Conservation (phyloP, 139 green algal genomes). For the Picochlorum sp. region DNA sequence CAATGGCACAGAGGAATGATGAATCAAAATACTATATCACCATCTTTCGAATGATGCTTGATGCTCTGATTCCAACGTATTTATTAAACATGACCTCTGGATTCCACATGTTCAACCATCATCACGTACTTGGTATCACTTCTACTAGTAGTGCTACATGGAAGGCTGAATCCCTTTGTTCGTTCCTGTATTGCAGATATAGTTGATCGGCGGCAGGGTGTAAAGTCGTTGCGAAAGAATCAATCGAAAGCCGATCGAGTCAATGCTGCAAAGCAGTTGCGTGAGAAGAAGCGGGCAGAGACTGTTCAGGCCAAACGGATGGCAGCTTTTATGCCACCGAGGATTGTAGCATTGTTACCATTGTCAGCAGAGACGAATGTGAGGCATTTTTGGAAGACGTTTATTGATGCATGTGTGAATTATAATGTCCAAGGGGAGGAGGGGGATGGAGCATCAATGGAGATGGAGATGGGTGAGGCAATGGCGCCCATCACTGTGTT, state of each 20-base stretch:
- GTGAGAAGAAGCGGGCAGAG: slow-evolving; percentile 54
- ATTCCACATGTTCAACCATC: no score
- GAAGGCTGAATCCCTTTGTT: no score
- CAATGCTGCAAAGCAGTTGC: slow-evolving; percentile 48
- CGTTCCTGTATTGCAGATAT: slow-evolving; percentile 5
- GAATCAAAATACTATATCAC: slow-evolving; percentile 11
- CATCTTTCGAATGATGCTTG: slow-evolving; percentile 30
- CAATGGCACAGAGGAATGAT: slow-evolving; percentile 10
- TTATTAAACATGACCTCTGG: slow-evolving; percentile 3
- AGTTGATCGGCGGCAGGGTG: not conserved
- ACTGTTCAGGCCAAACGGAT: slow-evolving; percentile 41
- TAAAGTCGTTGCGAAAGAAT: slow-evolving; percentile 19
- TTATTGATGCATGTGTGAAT: slow-evolving; percentile 31
- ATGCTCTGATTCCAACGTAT: slow-evolving; percentile 9
- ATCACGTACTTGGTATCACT: no score
- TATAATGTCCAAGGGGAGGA: not conserved
- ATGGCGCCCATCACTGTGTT: slow-evolving; percentile 29
- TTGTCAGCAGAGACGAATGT: slow-evolving; percentile 48
- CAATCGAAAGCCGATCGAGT: slow-evolving; percentile 47
- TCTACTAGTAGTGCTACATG: no score
- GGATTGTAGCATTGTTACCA: slow-evolving; percentile 61
- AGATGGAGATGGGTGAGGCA: not conserved
- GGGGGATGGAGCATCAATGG: not conserved
- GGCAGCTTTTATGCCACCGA: slow-evolving; percentile 25
- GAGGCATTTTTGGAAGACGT: slow-evolving; percentile 25